Conservation (phyloP, 2,329 filamentous ascomycete species). For the Ceratocystis papillata region DNA sequence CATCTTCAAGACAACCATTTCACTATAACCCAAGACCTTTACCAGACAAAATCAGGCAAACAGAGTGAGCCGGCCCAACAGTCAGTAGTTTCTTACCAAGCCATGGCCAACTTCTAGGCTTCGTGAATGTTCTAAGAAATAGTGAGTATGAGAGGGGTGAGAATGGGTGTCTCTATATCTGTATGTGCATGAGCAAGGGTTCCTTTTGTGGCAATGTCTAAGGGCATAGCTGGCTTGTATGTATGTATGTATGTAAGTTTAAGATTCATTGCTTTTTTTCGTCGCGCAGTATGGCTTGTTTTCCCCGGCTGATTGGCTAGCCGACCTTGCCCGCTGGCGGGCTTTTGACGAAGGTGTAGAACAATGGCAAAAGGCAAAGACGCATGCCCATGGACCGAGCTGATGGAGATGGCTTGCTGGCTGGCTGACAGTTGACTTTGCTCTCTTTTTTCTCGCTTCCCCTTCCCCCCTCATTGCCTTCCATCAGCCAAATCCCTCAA, state of each 20-base stretch:
- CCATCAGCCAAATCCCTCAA: no score
- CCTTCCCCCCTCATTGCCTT: not conserved
- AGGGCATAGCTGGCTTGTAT: not conserved
- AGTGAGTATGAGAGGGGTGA: not conserved
- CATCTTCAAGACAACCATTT: not conserved
- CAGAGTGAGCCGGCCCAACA: no score
- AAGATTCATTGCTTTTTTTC: slow-evolving; percentile 1
- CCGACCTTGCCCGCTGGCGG: not conserved
- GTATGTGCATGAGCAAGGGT: not conserved
- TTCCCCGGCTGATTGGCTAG: slow-evolving; percentile 1
- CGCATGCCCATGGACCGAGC: not conserved
- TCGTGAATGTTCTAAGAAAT: no score
- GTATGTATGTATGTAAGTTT: not conserved
- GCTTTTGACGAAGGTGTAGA: slow-evolving; percentile 7
- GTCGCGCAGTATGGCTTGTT: not conserved
- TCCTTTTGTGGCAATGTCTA: not conserved
- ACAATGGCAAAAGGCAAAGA: not conserved
- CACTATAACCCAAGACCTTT: no score
- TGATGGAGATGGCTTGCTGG: not conserved
- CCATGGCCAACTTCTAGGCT: no score
- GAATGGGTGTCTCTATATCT: not conserved
- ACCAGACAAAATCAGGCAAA: no score
- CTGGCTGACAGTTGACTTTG: not conserved
- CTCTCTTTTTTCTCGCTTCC: not conserved
- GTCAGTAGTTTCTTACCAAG: no score